These are phyloP conservation scores for Parathielavia appendiculata DNA, from an alignment of 495 filamentous ascomycete genomes.

Conservation along the genomic window DNA sequence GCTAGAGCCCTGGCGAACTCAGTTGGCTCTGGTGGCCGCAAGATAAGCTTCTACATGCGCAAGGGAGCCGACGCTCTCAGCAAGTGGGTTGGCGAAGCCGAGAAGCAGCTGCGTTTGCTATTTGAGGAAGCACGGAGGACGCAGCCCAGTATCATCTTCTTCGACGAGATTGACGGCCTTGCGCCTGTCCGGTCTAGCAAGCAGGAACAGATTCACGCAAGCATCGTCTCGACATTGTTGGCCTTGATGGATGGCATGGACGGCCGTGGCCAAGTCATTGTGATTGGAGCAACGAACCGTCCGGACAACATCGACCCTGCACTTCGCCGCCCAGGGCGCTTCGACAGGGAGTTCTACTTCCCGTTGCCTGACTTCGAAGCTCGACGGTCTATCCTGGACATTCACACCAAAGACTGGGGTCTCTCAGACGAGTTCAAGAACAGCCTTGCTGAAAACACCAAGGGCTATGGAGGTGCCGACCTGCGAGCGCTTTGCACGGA, in stretches of 20 bases:
- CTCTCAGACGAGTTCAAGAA: constrained; percentile 73
- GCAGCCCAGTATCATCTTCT: constrained; percentile 98
- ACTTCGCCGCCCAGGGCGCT: constrained; percentile 85
- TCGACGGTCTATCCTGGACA: constrained; percentile 81
- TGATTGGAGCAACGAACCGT: constrained; percentile 96
- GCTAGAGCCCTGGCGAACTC: constrained; percentile 85
- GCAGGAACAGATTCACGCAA: constrained; percentile 97
- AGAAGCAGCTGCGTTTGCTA: constrained; percentile 83
- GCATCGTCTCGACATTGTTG: constrained; percentile 90
- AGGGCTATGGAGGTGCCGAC: constrained; percentile 95
- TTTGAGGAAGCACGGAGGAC: constrained; percentile 95
- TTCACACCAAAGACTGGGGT: constrained; percentile 93
- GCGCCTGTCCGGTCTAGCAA: constrained; percentile 95
- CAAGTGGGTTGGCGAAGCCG: constrained; percentile 98
- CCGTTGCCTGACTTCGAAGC: constrained; percentile 77
- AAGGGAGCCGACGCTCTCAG: constrained; percentile 95
- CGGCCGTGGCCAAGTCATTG: constrained; percentile 92
- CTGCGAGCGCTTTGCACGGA: constrained; percentile 91
- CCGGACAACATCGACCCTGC: constrained; percentile 96
- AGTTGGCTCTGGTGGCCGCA: constrained; percentile 68
- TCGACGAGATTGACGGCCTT: constrained; percentile 96
- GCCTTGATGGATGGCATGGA: constrained; percentile 99
- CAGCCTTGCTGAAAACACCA: constrained; percentile 77
- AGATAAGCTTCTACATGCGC: constrained; percentile 98
- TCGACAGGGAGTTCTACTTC: constrained; percentile 98